Percentiles rank a stretch among this genome's conserved stretches.
These are phyloP conservation scores for Aspergillus avenaceus DNA, from an alignment of 495 filamentous ascomycete species.

Conservation along the genomic window DNA sequence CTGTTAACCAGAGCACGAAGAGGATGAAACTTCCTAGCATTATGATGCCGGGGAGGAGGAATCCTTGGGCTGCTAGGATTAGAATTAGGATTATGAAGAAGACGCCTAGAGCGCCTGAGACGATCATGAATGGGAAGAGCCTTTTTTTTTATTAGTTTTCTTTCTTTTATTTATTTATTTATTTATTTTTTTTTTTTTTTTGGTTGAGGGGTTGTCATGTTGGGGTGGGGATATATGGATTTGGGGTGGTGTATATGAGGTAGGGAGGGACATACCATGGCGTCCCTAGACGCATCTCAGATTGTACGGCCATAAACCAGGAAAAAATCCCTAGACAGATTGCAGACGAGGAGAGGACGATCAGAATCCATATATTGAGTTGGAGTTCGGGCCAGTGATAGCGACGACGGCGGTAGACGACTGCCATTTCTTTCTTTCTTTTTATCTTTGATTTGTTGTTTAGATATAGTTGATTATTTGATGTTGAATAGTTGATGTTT, in stretches of 20 bases:
- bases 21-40: conserved; percentile 90
- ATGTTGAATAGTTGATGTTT: background rate
- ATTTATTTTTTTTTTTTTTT: conserved; percentile 1
- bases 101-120: conserved; percentile 62
- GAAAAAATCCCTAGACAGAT: conserved; percentile 84
- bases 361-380: conserved; percentile 87
- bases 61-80: conserved; percentile 68
- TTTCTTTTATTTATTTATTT: conserved; percentile 10
- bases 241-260: no score
- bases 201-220: no score
- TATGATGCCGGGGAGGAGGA: conserved; percentile 84
- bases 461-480: no score
- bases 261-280: conserved; percentile 66
- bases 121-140: conserved; percentile 93
- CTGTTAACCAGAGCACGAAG: conserved; percentile 87
- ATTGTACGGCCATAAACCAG: conserved; percentile 77
- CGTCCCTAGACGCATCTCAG: conserved; percentile 60
- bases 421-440: conserved; percentile 14
- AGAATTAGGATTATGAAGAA: conserved; percentile 70
- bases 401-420: conserved; percentile 47
- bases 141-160: conserved; percentile 38
- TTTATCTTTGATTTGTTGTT: no score
- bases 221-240: background rate
- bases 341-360: conserved; percentile 74
- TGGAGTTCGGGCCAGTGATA: conserved; percentile 95